phyloP scores from a whole-genome alignment of 345 rosid species.

The Eucalyptus decipiens region DNA sequence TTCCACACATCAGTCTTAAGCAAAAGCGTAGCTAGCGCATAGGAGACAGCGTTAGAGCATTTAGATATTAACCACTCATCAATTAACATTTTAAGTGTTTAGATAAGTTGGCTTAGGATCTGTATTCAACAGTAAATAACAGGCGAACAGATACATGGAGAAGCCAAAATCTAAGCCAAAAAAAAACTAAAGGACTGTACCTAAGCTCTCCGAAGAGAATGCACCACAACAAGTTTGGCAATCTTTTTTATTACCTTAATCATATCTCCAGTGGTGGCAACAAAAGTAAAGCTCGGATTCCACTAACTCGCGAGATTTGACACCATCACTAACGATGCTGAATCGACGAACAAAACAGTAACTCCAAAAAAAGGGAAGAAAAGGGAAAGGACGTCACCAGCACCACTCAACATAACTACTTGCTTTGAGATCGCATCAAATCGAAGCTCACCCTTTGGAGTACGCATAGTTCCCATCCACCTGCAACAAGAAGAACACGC shows the following conservation, averaged over 20 bases:
- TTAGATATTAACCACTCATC: background rate
- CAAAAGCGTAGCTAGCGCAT: background rate
- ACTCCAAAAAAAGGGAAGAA: background rate
- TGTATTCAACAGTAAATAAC: background rate
- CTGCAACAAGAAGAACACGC: slow-evolving; percentile 72
- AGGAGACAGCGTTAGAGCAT: background rate
- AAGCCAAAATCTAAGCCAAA: background rate
- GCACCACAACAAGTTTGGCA: background rate
- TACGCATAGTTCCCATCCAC: slow-evolving; percentile 79
- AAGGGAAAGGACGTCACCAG: background rate
- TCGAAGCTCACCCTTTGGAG: slow-evolving; percentile 55
- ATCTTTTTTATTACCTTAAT: background rate
- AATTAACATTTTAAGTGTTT: background rate
- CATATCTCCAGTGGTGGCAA: background rate
- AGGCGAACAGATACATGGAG: background rate
- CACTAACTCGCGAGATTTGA: background rate
- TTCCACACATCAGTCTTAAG: background rate
- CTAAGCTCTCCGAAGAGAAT: background rate
- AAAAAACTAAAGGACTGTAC: background rate
- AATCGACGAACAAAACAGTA: background rate
- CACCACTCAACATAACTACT: background rate
- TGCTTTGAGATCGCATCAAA: background rate
- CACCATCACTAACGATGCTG: background rate
- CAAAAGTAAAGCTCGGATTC: background rate
- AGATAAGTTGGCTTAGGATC: background rate